Conservation (phyloP, 805 yeast species). For the Hanseniaspora pseudoguilliermondii region DNA sequence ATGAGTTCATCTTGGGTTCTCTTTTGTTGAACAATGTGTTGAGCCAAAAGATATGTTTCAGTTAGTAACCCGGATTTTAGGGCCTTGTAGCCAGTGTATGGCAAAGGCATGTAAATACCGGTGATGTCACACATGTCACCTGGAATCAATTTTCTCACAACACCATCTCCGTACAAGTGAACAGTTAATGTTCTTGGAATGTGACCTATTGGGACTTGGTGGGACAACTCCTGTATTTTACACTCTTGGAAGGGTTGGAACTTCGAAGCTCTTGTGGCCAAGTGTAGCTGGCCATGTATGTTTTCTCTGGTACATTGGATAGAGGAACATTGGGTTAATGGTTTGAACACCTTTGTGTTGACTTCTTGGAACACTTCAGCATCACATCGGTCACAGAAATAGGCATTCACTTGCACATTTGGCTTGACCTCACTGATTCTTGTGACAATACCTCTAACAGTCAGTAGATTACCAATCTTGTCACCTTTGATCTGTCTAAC, state of each 20-base stretch:
- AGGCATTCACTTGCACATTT: slow-evolving; percentile 77
- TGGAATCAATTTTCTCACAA: slow-evolving; percentile 77
- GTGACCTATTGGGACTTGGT: slow-evolving; percentile 96
- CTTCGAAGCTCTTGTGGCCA: slow-evolving; percentile 91
- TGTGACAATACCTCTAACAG: slow-evolving; percentile 88
- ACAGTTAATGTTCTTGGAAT: slow-evolving; percentile 79
- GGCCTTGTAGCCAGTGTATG: slow-evolving; percentile 92
- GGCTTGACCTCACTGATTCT: slow-evolving; percentile 96
- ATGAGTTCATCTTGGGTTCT: slow-evolving; percentile 30
- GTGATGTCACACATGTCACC: slow-evolving; percentile 91
- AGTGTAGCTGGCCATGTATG: slow-evolving; percentile 76
- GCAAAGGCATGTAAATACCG: slow-evolving; percentile 86
- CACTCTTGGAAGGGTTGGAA: slow-evolving; percentile 93
- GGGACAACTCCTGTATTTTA: slow-evolving; percentile 83
- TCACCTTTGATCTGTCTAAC: slow-evolving; percentile 83
- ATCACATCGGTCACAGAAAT: slow-evolving; percentile 96
- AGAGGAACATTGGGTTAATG: slow-evolving; percentile 79
- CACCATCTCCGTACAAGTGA: slow-evolving; percentile 73
- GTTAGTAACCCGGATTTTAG: slow-evolving; percentile 84
- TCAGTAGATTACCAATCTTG: slow-evolving; percentile 73
- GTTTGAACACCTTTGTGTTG: slow-evolving; percentile 67
- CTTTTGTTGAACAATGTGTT: slow-evolving; percentile 74
- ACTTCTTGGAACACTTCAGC: slow-evolving; percentile 94
- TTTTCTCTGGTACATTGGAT: slow-evolving; percentile 64
- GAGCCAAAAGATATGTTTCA: slow-evolving; percentile 86